Evolutionary conservation across 768 basidiomycete genomes (phyloP), one percentile per base, ranked within the genome.

Genomic region (Phanerochaete sordida): DNA sequence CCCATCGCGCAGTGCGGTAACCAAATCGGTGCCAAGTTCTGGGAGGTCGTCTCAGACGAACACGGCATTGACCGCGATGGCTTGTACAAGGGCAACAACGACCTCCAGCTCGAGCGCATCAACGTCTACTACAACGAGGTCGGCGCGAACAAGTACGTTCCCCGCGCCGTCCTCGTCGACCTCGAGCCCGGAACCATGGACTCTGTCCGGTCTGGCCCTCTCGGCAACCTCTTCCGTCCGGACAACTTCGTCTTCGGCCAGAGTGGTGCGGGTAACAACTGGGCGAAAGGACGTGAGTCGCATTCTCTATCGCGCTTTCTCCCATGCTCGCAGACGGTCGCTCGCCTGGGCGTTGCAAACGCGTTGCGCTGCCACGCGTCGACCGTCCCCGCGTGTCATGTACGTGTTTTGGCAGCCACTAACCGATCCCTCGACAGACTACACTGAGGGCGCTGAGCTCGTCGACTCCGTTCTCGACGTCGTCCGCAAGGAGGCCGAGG

Each of bases 201-300:
- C 73, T 90, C 93, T 61, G 87, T 94, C 61, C 91, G 91, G 76
- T 88, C 90, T 54, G 92, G 93, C 54, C 91, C 93, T 67, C 84
- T 96, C 57, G 95, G 95, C 71, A 78, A 79, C 65, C 86, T 98
- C 65, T 98, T 97, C 91, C 88, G 93, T 69, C 95, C 95, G 37
- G 95, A 97, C 79, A 98, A 97, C 84, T 96, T 96, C 71, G 94
- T 98, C 70, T 97, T 95, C 65, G 96, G 95, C 58, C 96, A 98
- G 77, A 94, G 87, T 75, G 95, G 95, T 78, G 96, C 95, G 68
- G 95, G 96, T 72, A 98, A 99, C 86, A 98, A 98, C 81, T 98
- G 97, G 97, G 96, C 97, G 24, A 99, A 98, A 88, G 96, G 96
- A 82, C 91, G 90, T 94, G 72, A 84, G 93, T 90, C n/a, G 16